Percentiles rank a stretch among this genome's conserved stretches.
These are phyloP conservation scores for Rhododendron henanense DNA, from an alignment of 148 eudicot species.

Conservation along the genomic window DNA sequence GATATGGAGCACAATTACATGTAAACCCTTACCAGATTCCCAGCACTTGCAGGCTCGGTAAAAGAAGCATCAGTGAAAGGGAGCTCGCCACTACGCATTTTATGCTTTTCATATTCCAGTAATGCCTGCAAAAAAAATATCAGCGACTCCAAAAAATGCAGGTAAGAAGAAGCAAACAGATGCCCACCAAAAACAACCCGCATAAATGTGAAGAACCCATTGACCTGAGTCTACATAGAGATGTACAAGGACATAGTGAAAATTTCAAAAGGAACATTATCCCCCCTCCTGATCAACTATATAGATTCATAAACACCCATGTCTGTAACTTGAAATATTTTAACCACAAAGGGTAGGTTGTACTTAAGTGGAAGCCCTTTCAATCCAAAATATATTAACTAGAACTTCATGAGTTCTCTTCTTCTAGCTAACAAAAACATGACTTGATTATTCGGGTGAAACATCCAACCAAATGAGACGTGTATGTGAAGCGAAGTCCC, in stretches of 20 bases:
- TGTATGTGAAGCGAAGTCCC: no score
- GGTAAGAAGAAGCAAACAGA: neutral
- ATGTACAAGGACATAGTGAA: neutral
- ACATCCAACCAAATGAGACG: neutral
- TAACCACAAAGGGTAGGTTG: neutral
- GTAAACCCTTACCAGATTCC: constrained; percentile 24
- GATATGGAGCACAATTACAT: neutral
- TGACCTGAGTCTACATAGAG: neutral
- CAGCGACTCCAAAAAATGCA: constrained; percentile 8
- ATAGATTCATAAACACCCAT: neutral
- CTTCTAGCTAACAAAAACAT: neutral
- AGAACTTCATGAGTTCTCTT: neutral
- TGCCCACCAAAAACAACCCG: neutral
- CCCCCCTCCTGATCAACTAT: neutral
- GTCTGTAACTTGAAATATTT: neutral
- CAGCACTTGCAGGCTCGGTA: constrained; percentile 28
- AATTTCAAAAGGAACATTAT: constrained; percentile 1
- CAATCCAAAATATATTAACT: neutral
- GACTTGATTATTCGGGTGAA: neutral
- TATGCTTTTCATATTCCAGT: constrained; percentile 50
- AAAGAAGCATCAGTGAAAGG: constrained; percentile 39
- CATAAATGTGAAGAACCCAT: neutral
- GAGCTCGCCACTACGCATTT: constrained; percentile 47
- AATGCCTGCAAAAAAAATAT: constrained; percentile 32
- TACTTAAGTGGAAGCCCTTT: neutral